These are phyloP conservation scores for Diversispora epigaea DNA, from an alignment of 192 early-diverging fungal genomes.

Conservation along the genomic window DNA sequence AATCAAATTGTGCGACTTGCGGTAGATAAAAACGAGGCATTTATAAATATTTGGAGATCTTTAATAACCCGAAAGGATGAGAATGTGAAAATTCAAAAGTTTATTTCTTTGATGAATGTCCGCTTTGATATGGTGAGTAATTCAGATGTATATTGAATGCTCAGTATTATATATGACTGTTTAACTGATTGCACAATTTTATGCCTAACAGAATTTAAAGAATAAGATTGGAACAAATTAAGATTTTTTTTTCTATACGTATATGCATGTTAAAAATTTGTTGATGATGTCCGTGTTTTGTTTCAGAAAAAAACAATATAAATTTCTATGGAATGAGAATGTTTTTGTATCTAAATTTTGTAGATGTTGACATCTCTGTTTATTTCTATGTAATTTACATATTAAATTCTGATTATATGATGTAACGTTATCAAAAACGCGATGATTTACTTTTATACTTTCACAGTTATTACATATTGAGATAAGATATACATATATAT, in stretches of 20 bases:
- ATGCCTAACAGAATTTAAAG: constrained; percentile 32
- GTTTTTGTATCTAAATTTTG: constrained; percentile 30
- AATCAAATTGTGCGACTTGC: constrained; percentile 27
- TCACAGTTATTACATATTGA: constrained; percentile 15
- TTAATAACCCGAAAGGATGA: constrained; percentile 26
- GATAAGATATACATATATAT: constrained; percentile 26
- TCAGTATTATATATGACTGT: constrained; percentile 28
- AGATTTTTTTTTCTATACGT: constrained; percentile 18
- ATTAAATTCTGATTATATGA: constrained; percentile 28
- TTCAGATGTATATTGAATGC: constrained; percentile 25
- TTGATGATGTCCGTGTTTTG: constrained; percentile 3
- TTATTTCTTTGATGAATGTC: constrained; percentile 27
- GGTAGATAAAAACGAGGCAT: constrained; percentile 23
- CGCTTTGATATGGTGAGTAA: constrained; percentile 25
- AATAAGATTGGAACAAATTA: constrained; percentile 25
- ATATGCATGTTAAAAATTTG: too few species aligned
- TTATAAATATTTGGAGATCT: constrained; percentile 27
- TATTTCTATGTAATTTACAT: constrained; percentile 30
- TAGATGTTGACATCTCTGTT: constrained; percentile 24
- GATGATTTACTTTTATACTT: constrained; percentile 29
- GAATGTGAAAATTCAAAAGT: constrained; percentile 22
- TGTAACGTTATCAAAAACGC: too few species aligned
- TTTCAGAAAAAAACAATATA: constrained; percentile 18
- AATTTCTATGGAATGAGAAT: constrained; percentile 32
- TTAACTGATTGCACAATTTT: constrained; percentile 32